These are phyloP conservation scores for Candida sojae DNA, from an alignment of 1,139 yeast genomes.

Conservation along the genomic window DNA sequence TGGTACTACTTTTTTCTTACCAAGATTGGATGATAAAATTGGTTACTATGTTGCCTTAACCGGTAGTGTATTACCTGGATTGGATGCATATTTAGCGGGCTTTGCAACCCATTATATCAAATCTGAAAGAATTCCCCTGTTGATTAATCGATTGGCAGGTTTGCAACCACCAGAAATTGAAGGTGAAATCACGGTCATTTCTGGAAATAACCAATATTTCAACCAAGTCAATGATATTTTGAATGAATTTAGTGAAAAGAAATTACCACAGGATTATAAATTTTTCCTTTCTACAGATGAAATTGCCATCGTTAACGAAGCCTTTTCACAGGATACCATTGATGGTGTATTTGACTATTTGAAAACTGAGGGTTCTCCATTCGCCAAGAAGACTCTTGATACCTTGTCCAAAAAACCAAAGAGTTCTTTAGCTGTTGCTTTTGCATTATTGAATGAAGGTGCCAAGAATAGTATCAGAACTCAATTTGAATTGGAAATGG, in stretches of 20 bases:
- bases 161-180: slow-evolving; percentile 46
- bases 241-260: slow-evolving; percentile 71
- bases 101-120: slow-evolving; percentile 90
- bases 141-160: slow-evolving; percentile 65
- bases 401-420: slow-evolving; percentile 68
- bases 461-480: slow-evolving; percentile 57
- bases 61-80: slow-evolving; percentile 74
- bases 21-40: slow-evolving; percentile 76
- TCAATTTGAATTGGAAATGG: slow-evolving; percentile 74
- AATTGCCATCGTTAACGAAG: slow-evolving; percentile 62
- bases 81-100: slow-evolving; percentile 80
- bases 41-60: slow-evolving; percentile 89
- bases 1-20: slow-evolving; percentile 88
- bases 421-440: slow-evolving; percentile 74
- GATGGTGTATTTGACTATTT: slow-evolving; percentile 65
- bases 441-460: slow-evolving; percentile 69
- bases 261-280: slow-evolving; percentile 64
- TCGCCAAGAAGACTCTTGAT: slow-evolving; percentile 62
- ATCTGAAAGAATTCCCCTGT: slow-evolving; percentile 58
- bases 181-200: slow-evolving; percentile 22
- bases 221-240: slow-evolving; percentile 69
- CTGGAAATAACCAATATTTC: slow-evolving; percentile 37
- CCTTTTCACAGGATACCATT: slow-evolving; percentile 61
- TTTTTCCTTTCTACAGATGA: slow-evolving; percentile 61
- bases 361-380: slow-evolving; percentile 56